Base-by-base conservation (phyloP, 805 yeast species). In the Alloascoidea hylecoeti region DNA sequence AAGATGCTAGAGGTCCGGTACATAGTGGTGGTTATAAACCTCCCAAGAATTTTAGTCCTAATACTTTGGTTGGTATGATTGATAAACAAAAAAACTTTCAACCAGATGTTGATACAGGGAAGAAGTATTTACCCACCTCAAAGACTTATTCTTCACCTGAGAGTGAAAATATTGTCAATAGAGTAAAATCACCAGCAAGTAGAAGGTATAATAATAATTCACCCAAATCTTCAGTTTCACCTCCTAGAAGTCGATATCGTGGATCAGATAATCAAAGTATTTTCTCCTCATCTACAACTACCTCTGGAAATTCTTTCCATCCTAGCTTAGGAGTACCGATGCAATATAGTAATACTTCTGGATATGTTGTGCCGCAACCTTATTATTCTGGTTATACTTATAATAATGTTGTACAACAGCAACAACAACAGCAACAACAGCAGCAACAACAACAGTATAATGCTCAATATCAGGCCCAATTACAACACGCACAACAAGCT, bases 61-160 rank as follows among this genome's bases (percentile, higher is more conserved):
- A 23, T 23, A n/a, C 30, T n/a, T 23, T 23, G 30, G 30, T 23
- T 9, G 30, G 30, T 23, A 23, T 23, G 30, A 23, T 23, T n/a
- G 30, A 23, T 23, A 23, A 23, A 23, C 13, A n/a, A 9, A 23
- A 23, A 23, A n/a, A n/a, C 9, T 9, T 23, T 23, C 30, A 23
- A 23, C 13, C n/a, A 23, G 13, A 23, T 9, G 13, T 23, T 23
- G 30, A 23, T n/a, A n/a, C 9, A 23, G 30, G 13, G n/a, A 23
- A n/a, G n/a, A 9, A 23, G 30, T 23, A 23, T 23, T 23, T 23
- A n/a, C 13, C 30, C 30, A 23, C 30, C 30, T 9, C 9, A 9
- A n/a, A 9, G 30, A 23, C 30, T 9, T 9, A n/a, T 9, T 23
- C 30, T n/a, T n/a, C n/a, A n/a, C n/a, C n/a, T n/a, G n/a, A n/a